phyloP scores from a whole-genome alignment of 225 moss, liverwort and hornwort species.

The Asterella californica region DNA sequence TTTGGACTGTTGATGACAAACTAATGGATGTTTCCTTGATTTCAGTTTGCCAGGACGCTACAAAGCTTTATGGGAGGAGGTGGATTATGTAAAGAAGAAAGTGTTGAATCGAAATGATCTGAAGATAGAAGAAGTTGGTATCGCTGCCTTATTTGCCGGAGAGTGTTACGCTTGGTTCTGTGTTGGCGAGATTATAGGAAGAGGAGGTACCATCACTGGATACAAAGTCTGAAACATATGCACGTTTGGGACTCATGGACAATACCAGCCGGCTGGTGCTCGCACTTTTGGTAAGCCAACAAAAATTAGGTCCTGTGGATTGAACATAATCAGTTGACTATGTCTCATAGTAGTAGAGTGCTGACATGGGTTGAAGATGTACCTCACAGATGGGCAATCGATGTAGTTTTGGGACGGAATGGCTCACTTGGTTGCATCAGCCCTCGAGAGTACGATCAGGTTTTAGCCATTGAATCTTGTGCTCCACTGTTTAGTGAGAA shows the following conservation, averaged over 20 bases:
- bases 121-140: conserved; percentile 68
- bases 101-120: conserved; percentile 56
- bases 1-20: neutral
- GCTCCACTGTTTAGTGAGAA: conserved; percentile 26
- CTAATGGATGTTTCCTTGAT: neutral
- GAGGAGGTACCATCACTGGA: conserved; percentile 77
- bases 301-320: conserved; percentile 1
- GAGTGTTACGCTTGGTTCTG: conserved; percentile 89
- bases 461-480: conserved; percentile 6
- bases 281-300: conserved; percentile 30
- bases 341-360: conserved; percentile 4
- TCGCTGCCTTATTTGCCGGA: conserved; percentile 57
- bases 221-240: conserved; percentile 57
- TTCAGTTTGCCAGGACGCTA: conserved; percentile 77
- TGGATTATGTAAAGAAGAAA: conserved; percentile 69
- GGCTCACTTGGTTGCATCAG: conserved; percentile 12
- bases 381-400: neutral
- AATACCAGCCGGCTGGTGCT: conserved; percentile 20
- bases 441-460: conserved; percentile 9
- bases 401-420: conserved; percentile 22
- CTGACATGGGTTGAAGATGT: conserved; percentile 14
- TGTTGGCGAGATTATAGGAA: conserved; percentile 78
- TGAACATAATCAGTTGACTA: conserved; percentile 15
- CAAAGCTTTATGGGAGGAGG: conserved; percentile 71
- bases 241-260: conserved; percentile 11